phyloP scores from a whole-genome alignment of 2,329 filamentous ascomycete species.

The Dothideomycetidae sp. region DNA sequence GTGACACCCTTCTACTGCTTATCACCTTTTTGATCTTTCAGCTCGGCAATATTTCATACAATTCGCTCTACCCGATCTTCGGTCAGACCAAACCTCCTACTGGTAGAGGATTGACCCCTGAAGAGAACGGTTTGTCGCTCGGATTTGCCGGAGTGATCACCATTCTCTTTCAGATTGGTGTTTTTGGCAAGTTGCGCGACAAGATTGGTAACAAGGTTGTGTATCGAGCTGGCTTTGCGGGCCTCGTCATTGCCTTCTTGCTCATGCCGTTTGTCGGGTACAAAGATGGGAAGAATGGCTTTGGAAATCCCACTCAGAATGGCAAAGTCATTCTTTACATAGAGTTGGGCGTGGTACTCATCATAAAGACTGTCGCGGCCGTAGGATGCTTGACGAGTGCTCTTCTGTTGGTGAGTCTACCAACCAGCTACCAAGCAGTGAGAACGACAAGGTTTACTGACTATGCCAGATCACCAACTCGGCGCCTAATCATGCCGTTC shows the following conservation, averaged over 20 bases:
- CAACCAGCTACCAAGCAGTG: no score
- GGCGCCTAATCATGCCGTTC: slow-evolving; percentile 66
- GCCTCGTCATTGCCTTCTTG: slow-evolving; percentile 68
- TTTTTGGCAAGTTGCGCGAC: slow-evolving; percentile 67
- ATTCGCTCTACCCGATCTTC: slow-evolving; percentile 89
- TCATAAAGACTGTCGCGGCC: slow-evolving; percentile 80
- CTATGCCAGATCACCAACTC: slow-evolving; percentile 74
- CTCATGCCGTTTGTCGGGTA: slow-evolving; percentile 87
- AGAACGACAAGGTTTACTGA: no score
- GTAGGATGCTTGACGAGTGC: slow-evolving; percentile 85
- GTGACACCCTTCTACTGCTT: slow-evolving; percentile 69
- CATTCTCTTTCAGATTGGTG: slow-evolving; percentile 75
- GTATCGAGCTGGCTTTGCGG: slow-evolving; percentile 64
- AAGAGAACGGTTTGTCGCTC: slow-evolving; percentile 71
- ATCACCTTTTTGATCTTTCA: slow-evolving; percentile 86
- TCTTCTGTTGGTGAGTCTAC: slow-evolving; percentile 45
- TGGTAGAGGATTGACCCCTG: slow-evolving; percentile 60
- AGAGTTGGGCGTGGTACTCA: slow-evolving; percentile 65
- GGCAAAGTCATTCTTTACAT: slow-evolving; percentile 60
- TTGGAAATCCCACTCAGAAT: slow-evolving; percentile 28
- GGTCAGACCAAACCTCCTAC: slow-evolving; percentile 60
- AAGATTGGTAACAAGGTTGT: slow-evolving; percentile 73
- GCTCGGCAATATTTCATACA: slow-evolving; percentile 86
- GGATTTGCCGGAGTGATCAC: slow-evolving; percentile 74
- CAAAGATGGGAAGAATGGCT: slow-evolving; percentile 36